phyloP scores from a whole-genome alignment of 805 yeast species.

The Nematodospora valgi region DNA sequence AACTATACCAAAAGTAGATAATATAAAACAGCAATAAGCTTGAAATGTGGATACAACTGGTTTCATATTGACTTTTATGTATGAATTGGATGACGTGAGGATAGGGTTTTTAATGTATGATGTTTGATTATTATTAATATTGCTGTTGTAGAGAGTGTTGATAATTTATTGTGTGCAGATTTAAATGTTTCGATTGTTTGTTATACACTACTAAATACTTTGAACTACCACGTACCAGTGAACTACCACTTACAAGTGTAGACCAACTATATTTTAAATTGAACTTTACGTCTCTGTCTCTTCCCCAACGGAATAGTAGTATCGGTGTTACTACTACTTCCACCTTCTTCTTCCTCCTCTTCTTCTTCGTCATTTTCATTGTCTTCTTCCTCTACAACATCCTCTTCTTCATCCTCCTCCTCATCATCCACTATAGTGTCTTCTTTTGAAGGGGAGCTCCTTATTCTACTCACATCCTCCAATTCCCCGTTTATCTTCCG shows the following conservation, averaged over 20 bases:
- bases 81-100: neutral
- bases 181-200: too few species aligned
- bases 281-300: constrained; percentile 1
- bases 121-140: too few species aligned
- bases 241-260: too few species aligned
- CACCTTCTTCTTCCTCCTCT: neutral
- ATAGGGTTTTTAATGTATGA: too few species aligned
- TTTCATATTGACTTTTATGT: constrained; percentile 24
- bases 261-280: constrained; percentile 1
- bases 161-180: too few species aligned
- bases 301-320: neutral
- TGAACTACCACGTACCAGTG: too few species aligned
- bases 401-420: neutral
- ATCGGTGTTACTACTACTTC: neutral
- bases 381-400: constrained; percentile 15
- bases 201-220: too few species aligned
- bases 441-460: constrained; percentile 10
- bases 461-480: neutral
- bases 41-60: constrained; percentile 58
- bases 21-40: constrained; percentile 93
- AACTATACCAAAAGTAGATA: constrained; percentile 89
- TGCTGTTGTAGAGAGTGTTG: too few species aligned
- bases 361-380: constrained; percentile 7
- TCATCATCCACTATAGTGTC: constrained; percentile 10
- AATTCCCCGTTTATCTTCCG: constrained; percentile 9